These are phyloP conservation scores for Boletales sp. DNA, from an alignment of 768 basidiomycete genomes.

Conservation along the genomic window DNA sequence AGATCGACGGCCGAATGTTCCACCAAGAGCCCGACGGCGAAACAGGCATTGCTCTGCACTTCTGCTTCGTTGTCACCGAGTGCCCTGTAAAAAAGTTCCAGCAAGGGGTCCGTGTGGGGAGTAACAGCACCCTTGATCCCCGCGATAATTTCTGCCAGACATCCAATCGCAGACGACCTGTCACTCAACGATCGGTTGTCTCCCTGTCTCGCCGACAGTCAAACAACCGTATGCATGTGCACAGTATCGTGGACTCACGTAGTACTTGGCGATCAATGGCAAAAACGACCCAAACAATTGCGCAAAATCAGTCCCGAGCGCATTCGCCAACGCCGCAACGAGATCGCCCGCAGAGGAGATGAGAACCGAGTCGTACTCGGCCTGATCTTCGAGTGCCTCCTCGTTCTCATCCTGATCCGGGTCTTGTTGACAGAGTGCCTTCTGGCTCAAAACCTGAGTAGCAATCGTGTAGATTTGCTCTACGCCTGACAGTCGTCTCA, in stretches of 20 bases:
- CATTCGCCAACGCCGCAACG: slow-evolving; percentile 82
- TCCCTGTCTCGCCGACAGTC: slow-evolving; percentile 45
- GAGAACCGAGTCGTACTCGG: slow-evolving; percentile 95
- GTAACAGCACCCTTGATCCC: slow-evolving; percentile 88
- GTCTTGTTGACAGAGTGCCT: slow-evolving; percentile 94
- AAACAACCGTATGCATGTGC: not conserved
- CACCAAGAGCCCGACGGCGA: slow-evolving; percentile 87
- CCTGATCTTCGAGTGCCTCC: slow-evolving; percentile 83
- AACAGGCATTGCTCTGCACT: slow-evolving; percentile 94
- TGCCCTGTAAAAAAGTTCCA: slow-evolving; percentile 81
- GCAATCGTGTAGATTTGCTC: slow-evolving; percentile 80
- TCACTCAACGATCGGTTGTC: slow-evolving; percentile 86
- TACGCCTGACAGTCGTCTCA: slow-evolving; percentile 45
- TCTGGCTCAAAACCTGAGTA: slow-evolving; percentile 85
- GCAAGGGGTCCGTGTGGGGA: slow-evolving; percentile 73
- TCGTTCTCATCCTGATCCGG: slow-evolving; percentile 89
- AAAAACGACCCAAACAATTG: slow-evolving; percentile 83
- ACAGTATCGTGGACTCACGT: slow-evolving; percentile 49
- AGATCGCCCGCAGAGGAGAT: slow-evolving; percentile 94
- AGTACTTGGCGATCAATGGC: slow-evolving; percentile 88
- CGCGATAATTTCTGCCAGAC: slow-evolving; percentile 91
- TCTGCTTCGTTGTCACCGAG: slow-evolving; percentile 85
- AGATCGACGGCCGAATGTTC: slow-evolving; percentile 84
- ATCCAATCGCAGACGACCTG: slow-evolving; percentile 89
- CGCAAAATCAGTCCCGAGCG: slow-evolving; percentile 81